Evolutionary conservation across 164 flowering plant genomes (phyloP), one percentile per base, ranked within the genome.

Genomic region (Taxillus chinensis): DNA sequence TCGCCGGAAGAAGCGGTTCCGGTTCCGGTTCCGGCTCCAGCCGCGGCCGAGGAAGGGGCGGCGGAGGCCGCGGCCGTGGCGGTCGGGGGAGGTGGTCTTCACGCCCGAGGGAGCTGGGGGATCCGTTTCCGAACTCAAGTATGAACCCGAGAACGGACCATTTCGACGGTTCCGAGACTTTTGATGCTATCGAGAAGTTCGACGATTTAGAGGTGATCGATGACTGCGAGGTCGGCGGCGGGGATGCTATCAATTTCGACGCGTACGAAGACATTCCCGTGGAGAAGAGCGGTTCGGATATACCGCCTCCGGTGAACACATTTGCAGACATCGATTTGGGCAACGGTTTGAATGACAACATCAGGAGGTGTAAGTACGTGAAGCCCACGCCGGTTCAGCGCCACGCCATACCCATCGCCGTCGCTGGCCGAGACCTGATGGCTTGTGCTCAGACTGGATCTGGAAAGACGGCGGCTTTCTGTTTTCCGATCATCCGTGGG

Each of bases 221-320:
- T 11, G 13, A 11, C 12, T 11, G 51, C 13, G 9, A 3, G 4
- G 13, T 11, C 51, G 51, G 51, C 13, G 1, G 46, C 46, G 46
- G 46, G 2, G 46, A 6, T 43, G 58, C 37, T 11, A 55, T 55
- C 58, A 55, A 55, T 16, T 55, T 55, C 38, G 58, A 55, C 38
- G 58, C 58, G 58, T 55, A 55, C 58, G 58, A 55, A 9, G 58
- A 55, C 58, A 55, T 55, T 15, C 58, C 58, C 2, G 58, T 55
- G 58, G 58, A 55, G 58, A 55, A 10, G 8, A 55, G 40, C 58
- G 58, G 58, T 5, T 5, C 7, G 4, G 58, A 55, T 13, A 38
- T 55, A 4, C 58, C 58, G 5, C 39, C 58, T 27, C 58, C 58
- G 58, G 58, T 11, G 58, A 16, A 17, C 9, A 55, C 8, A 5